Conservation (phyloP, 805 yeast species). For the Hanseniaspora hatyaiensis region DNA sequence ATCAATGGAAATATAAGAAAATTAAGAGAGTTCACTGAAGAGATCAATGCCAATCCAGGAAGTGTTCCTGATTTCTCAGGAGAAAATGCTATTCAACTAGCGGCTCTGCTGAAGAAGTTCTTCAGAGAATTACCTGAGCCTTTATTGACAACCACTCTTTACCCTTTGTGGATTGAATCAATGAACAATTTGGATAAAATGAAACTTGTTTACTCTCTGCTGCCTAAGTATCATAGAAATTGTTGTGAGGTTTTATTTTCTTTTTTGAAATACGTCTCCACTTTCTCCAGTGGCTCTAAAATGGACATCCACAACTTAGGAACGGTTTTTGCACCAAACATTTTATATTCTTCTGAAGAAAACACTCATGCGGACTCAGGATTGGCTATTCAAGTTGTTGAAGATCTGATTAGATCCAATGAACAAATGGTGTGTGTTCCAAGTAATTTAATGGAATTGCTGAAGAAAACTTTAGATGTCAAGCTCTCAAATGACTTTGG, state of each 20-base stretch:
- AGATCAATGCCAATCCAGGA: conserved; percentile 62
- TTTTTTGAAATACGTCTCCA: conserved; percentile 89
- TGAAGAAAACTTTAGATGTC: conserved; percentile 28
- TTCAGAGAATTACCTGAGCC: conserved; percentile 90
- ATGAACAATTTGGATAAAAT: conserved; percentile 40
- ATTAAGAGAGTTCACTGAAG: conserved; percentile 58
- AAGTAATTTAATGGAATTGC: conserved; percentile 41
- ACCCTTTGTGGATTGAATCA: conserved; percentile 66
- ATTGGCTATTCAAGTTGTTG: conserved; percentile 81
- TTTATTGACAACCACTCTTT: conserved; percentile 60
- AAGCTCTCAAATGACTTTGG: conserved; percentile 18
- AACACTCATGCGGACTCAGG: conserved; percentile 38
- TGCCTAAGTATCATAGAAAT: conserved; percentile 75
- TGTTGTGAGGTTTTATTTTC: conserved; percentile 72
- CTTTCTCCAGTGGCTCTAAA: conserved; percentile 87
- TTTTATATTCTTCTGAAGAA: conserved; percentile 38
- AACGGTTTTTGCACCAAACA: conserved; percentile 89
- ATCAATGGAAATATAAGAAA: conserved; percentile 89
- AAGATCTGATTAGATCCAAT: conserved; percentile 67
- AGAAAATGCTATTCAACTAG: conserved; percentile 82
- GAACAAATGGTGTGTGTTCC: conserved; percentile 75
- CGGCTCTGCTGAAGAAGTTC: conserved; percentile 85
- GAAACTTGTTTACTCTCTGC: conserved; percentile 46
- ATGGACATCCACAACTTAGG: conserved; percentile 95
- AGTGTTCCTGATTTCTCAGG: conserved; percentile 55